Evolutionary conservation across 2,329 filamentous ascomycete genomes (phyloP).

Genomic region (Elsinoe arachidis): DNA sequence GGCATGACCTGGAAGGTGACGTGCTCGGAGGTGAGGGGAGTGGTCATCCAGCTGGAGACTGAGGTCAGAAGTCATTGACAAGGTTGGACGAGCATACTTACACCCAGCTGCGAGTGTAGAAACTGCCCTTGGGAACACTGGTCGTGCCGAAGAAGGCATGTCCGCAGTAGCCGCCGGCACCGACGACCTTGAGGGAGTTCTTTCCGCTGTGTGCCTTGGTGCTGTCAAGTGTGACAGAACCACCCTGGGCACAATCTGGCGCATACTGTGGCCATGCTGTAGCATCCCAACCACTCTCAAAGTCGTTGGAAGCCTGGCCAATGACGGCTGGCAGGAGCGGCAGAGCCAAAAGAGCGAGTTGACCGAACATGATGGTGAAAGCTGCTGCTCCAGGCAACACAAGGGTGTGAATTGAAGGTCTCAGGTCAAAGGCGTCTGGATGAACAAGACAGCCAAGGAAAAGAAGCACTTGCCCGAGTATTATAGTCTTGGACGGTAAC

Average conservation of each 20-base stretch:
- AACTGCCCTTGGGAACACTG: slow-evolving; percentile 46
- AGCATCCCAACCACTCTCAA: slow-evolving; percentile 51
- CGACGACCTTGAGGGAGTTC: slow-evolving; percentile 46
- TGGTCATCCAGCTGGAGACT: slow-evolving; percentile 23
- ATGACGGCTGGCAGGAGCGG: slow-evolving; percentile 41
- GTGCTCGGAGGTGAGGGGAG: slow-evolving; percentile 50
- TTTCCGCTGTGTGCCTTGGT: slow-evolving; percentile 48
- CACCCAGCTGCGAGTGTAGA: slow-evolving; percentile 50
- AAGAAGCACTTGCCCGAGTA: not conserved
- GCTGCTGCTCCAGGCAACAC: not conserved
- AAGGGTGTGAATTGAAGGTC: not conserved
- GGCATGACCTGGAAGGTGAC: slow-evolving; percentile 58
- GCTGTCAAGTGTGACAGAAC: slow-evolving; percentile 48
- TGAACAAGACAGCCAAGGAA: not conserved
- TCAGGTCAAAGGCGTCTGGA: not conserved
- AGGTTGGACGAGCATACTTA: slow-evolving; percentile 31
- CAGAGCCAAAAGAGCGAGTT: slow-evolving; percentile 39
- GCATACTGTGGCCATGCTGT: slow-evolving; percentile 52
- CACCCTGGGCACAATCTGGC: slow-evolving; percentile 52
- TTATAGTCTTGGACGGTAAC: not conserved
- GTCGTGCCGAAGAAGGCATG: slow-evolving; percentile 55
- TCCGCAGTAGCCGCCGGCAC: slow-evolving; percentile 46
- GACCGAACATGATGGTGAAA: slow-evolving; percentile 33
- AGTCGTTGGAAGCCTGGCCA: slow-evolving; percentile 48
- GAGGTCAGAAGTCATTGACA: not conserved